Conservation (phyloP, 305 asterid genomes). For the Rubia occidens region DNA sequence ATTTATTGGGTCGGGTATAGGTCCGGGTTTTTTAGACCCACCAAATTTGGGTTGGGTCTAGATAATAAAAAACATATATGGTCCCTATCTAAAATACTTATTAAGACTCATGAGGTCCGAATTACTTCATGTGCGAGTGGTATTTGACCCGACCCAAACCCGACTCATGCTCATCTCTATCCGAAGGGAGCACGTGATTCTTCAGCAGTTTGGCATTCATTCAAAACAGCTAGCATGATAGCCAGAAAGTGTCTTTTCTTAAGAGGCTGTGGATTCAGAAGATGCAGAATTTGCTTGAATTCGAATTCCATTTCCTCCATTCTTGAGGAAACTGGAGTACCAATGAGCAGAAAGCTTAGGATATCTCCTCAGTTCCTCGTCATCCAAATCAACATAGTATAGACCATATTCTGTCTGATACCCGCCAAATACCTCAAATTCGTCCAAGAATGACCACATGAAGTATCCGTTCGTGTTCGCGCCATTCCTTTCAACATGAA, state of each 20-base stretch:
- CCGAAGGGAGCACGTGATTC: too few species aligned
- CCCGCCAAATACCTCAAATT: conserved; percentile 41
- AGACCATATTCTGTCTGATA: conserved; percentile 28
- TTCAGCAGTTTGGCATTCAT: too few species aligned
- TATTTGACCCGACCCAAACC: too few species aligned
- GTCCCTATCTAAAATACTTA: too few species aligned
- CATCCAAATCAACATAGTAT: conserved; percentile 47
- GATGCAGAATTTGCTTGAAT: conserved; percentile 3
- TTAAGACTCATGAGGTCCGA: too few species aligned
- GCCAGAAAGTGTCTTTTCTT: neutral
- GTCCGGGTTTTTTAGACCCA: too few species aligned
- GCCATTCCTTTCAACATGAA: conserved; percentile 31
- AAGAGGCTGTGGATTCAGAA: conserved; percentile 6
- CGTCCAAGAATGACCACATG: conserved; percentile 43
- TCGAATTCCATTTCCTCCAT: conserved; percentile 17
- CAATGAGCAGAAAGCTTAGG: conserved; percentile 38
- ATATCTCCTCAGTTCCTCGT: conserved; percentile 30
- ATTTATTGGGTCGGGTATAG: too few species aligned
- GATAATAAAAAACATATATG: too few species aligned
- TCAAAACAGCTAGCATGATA: too few species aligned
- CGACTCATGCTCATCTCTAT: too few species aligned
- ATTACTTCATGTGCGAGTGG: too few species aligned
- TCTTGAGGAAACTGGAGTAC: conserved; percentile 40
- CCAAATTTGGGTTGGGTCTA: too few species aligned
- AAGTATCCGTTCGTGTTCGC: conserved; percentile 43